Evolutionary conservation across 495 filamentous ascomycete genomes (phyloP).

Genomic region (Rhypophila decipiens): DNA sequence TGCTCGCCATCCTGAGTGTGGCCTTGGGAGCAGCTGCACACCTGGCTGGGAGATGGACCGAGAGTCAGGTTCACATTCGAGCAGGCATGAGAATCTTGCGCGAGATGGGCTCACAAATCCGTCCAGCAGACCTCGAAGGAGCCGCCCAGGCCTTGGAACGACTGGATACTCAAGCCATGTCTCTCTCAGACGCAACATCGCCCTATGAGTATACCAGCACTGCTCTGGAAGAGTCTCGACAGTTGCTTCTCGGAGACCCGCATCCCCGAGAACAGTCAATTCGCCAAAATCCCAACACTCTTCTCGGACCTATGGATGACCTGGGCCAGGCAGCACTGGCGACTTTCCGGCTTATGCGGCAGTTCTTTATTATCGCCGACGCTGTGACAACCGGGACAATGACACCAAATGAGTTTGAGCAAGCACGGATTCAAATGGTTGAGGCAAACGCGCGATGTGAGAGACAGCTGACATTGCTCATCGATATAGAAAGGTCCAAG

Average conservation of each 20-base stretch:
- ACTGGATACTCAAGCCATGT: constrained; percentile 12
- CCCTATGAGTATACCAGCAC: constrained; percentile 6
- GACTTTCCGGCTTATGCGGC: background rate
- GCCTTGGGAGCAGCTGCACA: constrained; percentile 14
- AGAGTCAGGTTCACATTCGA: constrained; percentile 10
- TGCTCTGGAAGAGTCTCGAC: no score
- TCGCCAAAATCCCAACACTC: no score
- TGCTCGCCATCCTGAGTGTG: constrained; percentile 10
- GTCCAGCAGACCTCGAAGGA: background rate
- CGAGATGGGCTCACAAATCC: background rate
- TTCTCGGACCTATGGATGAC: no score
- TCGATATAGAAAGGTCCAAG: background rate
- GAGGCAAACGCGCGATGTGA: background rate
- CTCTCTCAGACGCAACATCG: constrained; percentile 4
- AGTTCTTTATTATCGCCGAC: background rate
- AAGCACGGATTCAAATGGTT: background rate
- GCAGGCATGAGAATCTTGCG: constrained; percentile 10
- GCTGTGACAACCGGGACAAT: background rate
- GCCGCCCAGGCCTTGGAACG: constrained; percentile 10
- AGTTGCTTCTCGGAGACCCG: no score
- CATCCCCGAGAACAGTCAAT: no score
- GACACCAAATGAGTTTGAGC: background rate
- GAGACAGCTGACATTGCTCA: background rate
- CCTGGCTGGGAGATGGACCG: constrained; percentile 10
- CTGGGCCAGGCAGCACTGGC: background rate